Evolutionary conservation across 2,329 filamentous ascomycete species (phyloP).

Genomic region (Stagonosporopsis cucurbitacearum): DNA sequence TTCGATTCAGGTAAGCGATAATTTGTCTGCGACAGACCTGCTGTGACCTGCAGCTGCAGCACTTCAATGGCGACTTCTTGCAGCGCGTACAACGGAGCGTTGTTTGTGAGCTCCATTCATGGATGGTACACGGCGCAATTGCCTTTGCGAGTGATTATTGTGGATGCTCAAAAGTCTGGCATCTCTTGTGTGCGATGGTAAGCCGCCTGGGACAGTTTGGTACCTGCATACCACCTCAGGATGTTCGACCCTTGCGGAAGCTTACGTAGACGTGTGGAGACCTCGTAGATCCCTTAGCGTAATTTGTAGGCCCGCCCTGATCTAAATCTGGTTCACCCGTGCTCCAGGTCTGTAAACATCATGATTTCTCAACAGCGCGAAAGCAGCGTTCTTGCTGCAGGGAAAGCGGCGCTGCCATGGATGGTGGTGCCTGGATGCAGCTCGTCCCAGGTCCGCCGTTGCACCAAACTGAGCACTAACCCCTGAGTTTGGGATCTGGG

Average conservation of each 20-base stretch:
- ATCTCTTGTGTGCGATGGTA: constrained; percentile 1
- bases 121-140: background rate
- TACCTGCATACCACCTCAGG: background rate
- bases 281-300: constrained; percentile 10
- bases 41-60: background rate
- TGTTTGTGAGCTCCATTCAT: background rate
- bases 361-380: constrained; percentile 6
- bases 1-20: constrained; percentile 4
- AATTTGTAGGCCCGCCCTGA: constrained; percentile 7
- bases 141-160: background rate
- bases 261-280: constrained; percentile 16
- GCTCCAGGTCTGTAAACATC: constrained; percentile 1
- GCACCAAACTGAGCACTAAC: constrained; percentile 7
- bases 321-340: constrained; percentile 3
- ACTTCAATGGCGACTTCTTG: background rate
- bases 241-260: constrained; percentile 5
- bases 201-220: background rate
- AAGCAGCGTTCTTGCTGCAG: constrained; percentile 3
- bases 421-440: constrained; percentile 8
- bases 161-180: constrained; percentile 5
- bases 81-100: background rate
- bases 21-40: background rate
- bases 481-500: constrained; percentile 9
- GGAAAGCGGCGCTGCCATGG: constrained; percentile 6
- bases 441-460: constrained; percentile 11